Conservation (phyloP, 345 rosid genomes). For the Eucalyptus tenuipes region DNA sequence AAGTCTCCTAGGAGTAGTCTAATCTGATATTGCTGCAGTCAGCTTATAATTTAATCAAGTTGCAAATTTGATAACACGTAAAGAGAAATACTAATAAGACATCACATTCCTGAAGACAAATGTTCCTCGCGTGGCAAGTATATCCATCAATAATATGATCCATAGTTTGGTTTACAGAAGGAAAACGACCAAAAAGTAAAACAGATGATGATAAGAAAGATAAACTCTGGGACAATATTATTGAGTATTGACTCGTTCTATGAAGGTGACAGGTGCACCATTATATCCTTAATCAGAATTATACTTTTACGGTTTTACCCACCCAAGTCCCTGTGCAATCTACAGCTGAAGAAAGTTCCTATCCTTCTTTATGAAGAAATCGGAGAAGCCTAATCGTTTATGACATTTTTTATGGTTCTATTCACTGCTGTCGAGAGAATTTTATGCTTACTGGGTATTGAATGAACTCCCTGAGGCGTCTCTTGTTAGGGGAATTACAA, state of each 20-base stretch:
- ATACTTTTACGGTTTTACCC: background rate
- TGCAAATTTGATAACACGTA: background rate
- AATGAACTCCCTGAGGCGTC: background rate
- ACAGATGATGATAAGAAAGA: background rate
- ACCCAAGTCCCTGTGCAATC: background rate
- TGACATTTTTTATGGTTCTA: background rate
- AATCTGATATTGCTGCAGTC: background rate
- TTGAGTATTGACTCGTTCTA: background rate
- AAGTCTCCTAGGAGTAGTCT: background rate
- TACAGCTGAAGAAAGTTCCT: background rate
- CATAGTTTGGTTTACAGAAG: background rate
- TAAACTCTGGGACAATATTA: background rate
- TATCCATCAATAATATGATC: background rate
- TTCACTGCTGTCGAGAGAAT: background rate
- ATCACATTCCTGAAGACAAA: background rate
- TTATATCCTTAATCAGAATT: background rate
- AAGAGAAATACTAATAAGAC: background rate
- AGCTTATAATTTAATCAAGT: background rate
- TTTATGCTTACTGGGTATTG: background rate
- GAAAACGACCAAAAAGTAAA: background rate
- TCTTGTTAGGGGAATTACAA: background rate
- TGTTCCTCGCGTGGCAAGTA: background rate
- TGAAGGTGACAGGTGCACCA: background rate
- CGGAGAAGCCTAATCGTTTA: background rate
- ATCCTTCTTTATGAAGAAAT: background rate